Base-by-base conservation (phyloP, 2,329 filamentous ascomycete species). In the Penicillium concentricum region DNA sequence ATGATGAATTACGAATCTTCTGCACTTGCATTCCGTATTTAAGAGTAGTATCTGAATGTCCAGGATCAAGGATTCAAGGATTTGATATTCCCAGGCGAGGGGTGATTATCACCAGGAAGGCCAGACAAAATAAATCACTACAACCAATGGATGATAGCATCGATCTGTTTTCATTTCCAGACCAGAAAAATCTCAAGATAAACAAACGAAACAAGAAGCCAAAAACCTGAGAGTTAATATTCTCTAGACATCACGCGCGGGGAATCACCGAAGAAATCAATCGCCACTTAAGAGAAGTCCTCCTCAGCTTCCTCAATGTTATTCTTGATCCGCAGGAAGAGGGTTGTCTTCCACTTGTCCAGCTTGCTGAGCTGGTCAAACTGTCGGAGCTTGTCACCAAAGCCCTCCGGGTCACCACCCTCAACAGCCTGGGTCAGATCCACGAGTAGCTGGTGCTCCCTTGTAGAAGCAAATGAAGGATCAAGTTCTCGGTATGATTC, bases 281-380 rank as follows among this genome's bases (percentile, higher is more conserved):
- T 39, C 22, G 34, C 43, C 59, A 45, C 68, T 71, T 76, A 89
- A 60, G 87, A 87, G 68, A 89, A 89, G 68, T 89, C 87, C 63
- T 89, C 87, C 39, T 80, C 84, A 62, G 82, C 79, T 70, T 86
- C 82, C 77, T 93, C 88, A 67, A 96, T 95, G 52, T 82, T 82
- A 68, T 87, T 87, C 87, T 97, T 97, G 69, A 97, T 83, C 66
- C 87, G 84, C 69, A 96, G 78, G 61, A 96, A 76, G 56, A 96
- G 79, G 32, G 88, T 90, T 49, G 90, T 96, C 88, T 97, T 96
- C 93, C 93, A 97, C 80, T 93, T 94, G 72, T 97, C 92, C 69
- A 97, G 79, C 81, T 94, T 94, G 78, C 87, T 94, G 78, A 96
- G 82, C 79, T 95, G 90, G 74, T 97, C 92, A 71, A 86, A 97